These are phyloP conservation scores for Cordyceps pruinosa DNA, from an alignment of 2,329 filamentous ascomycete species.

Conservation along the genomic window DNA sequence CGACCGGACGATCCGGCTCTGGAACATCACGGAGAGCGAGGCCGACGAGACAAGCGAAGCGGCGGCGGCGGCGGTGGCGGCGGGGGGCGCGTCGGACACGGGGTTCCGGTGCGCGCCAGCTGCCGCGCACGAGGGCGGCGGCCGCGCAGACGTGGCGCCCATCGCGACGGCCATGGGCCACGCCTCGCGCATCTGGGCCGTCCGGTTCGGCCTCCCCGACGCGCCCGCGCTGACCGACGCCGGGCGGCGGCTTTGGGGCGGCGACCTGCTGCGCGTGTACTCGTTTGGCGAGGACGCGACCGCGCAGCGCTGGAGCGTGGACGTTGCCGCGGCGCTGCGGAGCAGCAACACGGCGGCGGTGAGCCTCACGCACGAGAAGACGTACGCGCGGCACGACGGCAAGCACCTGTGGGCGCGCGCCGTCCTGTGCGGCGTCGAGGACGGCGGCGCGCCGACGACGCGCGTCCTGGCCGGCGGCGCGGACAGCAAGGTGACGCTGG, in stretches of 20 bases:
- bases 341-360: no score
- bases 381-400: conserved; percentile 63
- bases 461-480: conserved; percentile 72
- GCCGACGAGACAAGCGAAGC: not conserved
- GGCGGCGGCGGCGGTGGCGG: conserved; percentile 12
- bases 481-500: conserved; percentile 62
- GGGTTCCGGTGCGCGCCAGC: conserved; percentile 45
- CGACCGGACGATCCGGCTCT: conserved; percentile 81
- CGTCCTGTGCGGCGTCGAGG: conserved; percentile 23
- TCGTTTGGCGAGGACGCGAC: conserved; percentile 85
- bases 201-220: conserved; percentile 52
- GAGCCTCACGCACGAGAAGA: conserved; percentile 44
- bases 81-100: conserved; percentile 50
- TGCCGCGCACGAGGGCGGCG: conserved; percentile 3
- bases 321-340: conserved; percentile 5
- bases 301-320: conserved; percentile 63
- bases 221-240: not conserved
- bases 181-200: conserved; percentile 80
- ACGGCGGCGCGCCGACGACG: conserved; percentile 23
- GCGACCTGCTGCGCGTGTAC: conserved; percentile 44
- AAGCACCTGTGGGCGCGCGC: conserved; percentile 87
- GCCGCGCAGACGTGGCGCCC: conserved; percentile 27
- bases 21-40: conserved; percentile 63
- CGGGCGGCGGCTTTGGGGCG: not conserved
- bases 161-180: conserved; percentile 79